Base-by-base conservation (phyloP, 164 flowering plant species). In the Taxillus chinensis region DNA sequence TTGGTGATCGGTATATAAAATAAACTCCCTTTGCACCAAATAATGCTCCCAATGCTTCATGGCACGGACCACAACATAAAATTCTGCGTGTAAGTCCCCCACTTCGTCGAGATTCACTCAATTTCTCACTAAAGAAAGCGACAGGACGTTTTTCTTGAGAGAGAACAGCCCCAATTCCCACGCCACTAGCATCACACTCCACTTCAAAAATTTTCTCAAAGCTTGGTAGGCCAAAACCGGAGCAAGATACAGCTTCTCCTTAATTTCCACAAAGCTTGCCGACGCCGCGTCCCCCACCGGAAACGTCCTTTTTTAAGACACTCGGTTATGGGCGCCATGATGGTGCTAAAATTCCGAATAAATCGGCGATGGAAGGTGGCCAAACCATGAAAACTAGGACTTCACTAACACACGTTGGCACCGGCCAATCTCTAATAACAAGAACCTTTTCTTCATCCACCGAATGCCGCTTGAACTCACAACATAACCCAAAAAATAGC, bases 151-250 rank as follows among this genome's bases (percentile, higher is more conserved):
- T 8, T 5, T 49, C 42, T 49, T 48, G 64, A 46, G 13, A 8
- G 4, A 48, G 51, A 38, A 46, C 2, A 61, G 43, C 46, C 3
- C 41, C 64, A 6, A 61, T 49, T 10, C 64, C 55, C 7, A 49
- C 16, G 12, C 41, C n/a, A 59, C 13, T 8, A 16, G n/a, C 6
- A 38, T 61, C 4, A 27, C 64, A 61, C 41, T 61, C 55, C 14
- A 61, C 14, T 37, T 61, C 15, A 61, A 61, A 61, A 12, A 48
- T 5, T 10, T 38, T 38, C n/a, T 27, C 8, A 61, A 61, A 61
- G 38, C 39, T 15, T 37, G 55, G 64, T 0, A 46, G 37, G 16
- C 16, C 17, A 61, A 3, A 9, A 61, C 55, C 3, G 55, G 64
- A 17, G 64, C 55, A 5, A 1, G 2, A 49, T 1, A 4, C n/a